Conservation (phyloP, 345 rosid genomes). For the Noccaea caerulescens region DNA sequence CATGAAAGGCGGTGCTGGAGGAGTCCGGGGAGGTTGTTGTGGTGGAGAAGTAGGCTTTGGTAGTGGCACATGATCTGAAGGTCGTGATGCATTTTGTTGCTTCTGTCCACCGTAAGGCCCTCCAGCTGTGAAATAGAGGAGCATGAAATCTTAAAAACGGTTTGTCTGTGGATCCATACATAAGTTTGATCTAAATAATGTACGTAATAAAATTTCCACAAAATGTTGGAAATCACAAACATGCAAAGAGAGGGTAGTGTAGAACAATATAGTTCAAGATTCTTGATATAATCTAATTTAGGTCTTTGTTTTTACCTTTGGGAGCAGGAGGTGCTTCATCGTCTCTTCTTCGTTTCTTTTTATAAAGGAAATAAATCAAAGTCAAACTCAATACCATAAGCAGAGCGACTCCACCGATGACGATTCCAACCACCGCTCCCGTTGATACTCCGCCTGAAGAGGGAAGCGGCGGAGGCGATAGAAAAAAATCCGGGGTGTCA, state of each 20-base stretch:
- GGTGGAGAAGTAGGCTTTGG: slow-evolving; percentile 45
- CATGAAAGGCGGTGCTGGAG: slow-evolving; percentile 49
- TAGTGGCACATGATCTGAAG: slow-evolving; percentile 43
- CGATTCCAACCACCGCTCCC: slow-evolving; percentile 63
- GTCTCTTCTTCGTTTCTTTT: slow-evolving; percentile 54
- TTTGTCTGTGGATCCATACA: background rate
- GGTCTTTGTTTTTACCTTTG: slow-evolving; percentile 1
- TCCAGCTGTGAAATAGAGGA: slow-evolving; percentile 9
- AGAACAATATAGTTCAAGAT: too few species aligned
- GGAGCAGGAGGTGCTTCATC: slow-evolving; percentile 46
- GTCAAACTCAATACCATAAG: slow-evolving; percentile 49
- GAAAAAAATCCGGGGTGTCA: slow-evolving; percentile 21
- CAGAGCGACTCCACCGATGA: slow-evolving; percentile 55
- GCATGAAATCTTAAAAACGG: background rate
- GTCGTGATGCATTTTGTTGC: slow-evolving; percentile 56
- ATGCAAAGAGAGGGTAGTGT: too few species aligned
- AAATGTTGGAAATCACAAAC: background rate
- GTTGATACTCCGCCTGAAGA: slow-evolving; percentile 42
- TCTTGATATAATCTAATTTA: background rate
- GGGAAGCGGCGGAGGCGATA: slow-evolving; percentile 42
- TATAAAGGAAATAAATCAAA: slow-evolving; percentile 52
- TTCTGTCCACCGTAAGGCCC: slow-evolving; percentile 49
- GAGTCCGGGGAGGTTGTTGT: slow-evolving; percentile 41
- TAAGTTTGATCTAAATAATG: background rate
- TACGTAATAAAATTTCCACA: too few species aligned